Conservation (phyloP, 805 yeast genomes). For the Wickerhamomyces canadensis region DNA sequence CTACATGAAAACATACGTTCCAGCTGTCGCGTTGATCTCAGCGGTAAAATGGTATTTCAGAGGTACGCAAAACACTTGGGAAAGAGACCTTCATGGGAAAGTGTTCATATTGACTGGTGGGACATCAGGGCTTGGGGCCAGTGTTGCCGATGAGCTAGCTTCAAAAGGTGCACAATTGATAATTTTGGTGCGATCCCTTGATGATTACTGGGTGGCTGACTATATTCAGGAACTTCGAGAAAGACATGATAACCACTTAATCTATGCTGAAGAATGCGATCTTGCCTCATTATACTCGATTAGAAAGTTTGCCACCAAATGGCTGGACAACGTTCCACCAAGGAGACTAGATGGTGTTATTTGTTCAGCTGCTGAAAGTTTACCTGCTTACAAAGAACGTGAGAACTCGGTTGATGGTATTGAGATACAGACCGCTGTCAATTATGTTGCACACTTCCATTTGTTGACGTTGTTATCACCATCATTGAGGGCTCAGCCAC, state of each 20-base stretch:
- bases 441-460: conserved; percentile 79
- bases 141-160: conserved; percentile 70
- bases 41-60: conserved; percentile 67
- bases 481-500: conserved; percentile 80
- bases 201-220: conserved; percentile 75
- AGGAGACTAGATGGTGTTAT: conserved; percentile 86
- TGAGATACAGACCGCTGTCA: conserved; percentile 79
- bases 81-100: conserved; percentile 84
- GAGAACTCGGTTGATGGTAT: conserved; percentile 73
- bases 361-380: conserved; percentile 79
- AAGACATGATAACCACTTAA: conserved; percentile 59
- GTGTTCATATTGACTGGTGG: conserved; percentile 89
- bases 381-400: conserved; percentile 66
- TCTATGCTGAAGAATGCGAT: conserved; percentile 91
- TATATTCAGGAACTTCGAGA: conserved; percentile 74
- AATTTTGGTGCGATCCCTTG: conserved; percentile 54
- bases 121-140: conserved; percentile 85
- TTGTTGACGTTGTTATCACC: conserved; percentile 78
- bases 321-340: conserved; percentile 90
- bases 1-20: conserved; percentile 50
- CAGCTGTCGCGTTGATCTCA: conserved; percentile 41
- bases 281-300: conserved; percentile 66
- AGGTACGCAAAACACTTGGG: conserved; percentile 87
- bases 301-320: conserved; percentile 85
- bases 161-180: conserved; percentile 80